Percentiles rank a stretch among this genome's conserved stretches.
Evolutionary conservation across 148 eudicot species (phyloP).

Genomic region (Gaultheria prostrata): DNA sequence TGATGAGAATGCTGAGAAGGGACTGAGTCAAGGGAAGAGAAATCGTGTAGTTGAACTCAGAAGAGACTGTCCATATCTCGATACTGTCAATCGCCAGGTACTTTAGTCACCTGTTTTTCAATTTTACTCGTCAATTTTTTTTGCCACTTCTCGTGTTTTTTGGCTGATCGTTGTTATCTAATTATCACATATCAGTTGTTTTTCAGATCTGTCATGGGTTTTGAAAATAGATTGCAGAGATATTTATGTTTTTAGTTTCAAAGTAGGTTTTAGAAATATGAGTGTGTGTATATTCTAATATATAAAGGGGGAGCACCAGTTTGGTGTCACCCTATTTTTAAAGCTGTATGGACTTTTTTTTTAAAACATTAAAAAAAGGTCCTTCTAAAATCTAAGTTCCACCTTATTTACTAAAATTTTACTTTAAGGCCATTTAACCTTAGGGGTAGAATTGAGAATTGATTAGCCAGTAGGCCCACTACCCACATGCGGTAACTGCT

Average conservation of each 20-base stretch:
- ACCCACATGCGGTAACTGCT: no score
- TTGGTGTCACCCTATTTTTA: no score
- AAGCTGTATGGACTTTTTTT: no score
- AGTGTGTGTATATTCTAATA: no score
- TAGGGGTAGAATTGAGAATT: no score
- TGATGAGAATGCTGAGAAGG: constrained; percentile 28
- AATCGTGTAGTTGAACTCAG: constrained; percentile 56
- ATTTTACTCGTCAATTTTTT: not conserved
- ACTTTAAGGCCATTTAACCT: no score
- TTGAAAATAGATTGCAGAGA: not conserved
- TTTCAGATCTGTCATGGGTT: not conserved
- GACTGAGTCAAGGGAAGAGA: constrained; percentile 32
- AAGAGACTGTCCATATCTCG: constrained; percentile 87
- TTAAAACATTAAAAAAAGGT: no score
- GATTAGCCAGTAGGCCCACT: no score
- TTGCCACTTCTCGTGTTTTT: not conserved
- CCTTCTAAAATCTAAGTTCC: no score
- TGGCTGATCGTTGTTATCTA: not conserved
- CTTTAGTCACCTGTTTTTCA: not conserved
- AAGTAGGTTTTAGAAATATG: not conserved
- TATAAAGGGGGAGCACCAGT: no score
- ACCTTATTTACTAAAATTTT: no score
- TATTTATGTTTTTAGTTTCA: not conserved
- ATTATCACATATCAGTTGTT: not conserved
- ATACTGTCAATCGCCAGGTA: constrained; percentile 98